Evolutionary conservation across 768 basidiomycete genomes (phyloP).

Genomic region (Leccinum longicurvipes): DNA sequence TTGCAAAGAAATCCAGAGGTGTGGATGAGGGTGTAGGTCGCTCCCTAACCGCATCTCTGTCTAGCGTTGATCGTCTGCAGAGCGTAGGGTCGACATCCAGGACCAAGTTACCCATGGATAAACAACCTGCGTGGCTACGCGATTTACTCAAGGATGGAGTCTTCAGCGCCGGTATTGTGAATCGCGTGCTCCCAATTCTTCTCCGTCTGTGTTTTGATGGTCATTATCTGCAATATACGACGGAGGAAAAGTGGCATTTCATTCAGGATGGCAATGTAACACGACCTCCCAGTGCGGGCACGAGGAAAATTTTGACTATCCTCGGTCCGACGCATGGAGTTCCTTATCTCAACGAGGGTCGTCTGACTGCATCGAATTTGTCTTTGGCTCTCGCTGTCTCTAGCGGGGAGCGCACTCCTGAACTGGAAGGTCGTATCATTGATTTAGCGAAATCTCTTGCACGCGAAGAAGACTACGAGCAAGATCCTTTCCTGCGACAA

Average conservation of each 20-base stretch:
- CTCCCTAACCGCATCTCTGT: background rate
- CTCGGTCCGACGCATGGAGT: constrained; percentile 47
- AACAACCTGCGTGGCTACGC: constrained; percentile 58
- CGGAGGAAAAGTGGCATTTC: constrained; percentile 68
- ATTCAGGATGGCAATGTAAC: constrained; percentile 28
- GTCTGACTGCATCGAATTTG: constrained; percentile 38
- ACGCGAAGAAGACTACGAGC: constrained; percentile 15
- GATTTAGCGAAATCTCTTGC: constrained; percentile 39
- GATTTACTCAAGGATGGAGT: constrained; percentile 44
- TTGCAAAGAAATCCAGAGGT: constrained; percentile 66
- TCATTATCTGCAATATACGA: constrained; percentile 53
- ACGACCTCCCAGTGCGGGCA: constrained; percentile 43
- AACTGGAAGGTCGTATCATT: constrained; percentile 36
- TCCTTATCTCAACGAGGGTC: constrained; percentile 41
- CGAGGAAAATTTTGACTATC: constrained; percentile 42
- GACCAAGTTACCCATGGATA: background rate
- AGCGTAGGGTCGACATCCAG: background rate
- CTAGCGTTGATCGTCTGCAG: constrained; percentile 5
- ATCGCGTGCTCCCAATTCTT: constrained; percentile 63
- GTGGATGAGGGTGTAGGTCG: constrained; percentile 30
- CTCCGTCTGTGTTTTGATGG: constrained; percentile 61
- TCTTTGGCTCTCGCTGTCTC: constrained; percentile 49
- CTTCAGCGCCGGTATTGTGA: constrained; percentile 33
- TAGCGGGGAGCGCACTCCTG: constrained; percentile 36
- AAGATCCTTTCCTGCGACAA: constrained; percentile 59